Evolutionary conservation across 129 eudicot species (phyloP), one percentile per base, ranked within the genome.

Genomic region (Ambrosia trifida): DNA sequence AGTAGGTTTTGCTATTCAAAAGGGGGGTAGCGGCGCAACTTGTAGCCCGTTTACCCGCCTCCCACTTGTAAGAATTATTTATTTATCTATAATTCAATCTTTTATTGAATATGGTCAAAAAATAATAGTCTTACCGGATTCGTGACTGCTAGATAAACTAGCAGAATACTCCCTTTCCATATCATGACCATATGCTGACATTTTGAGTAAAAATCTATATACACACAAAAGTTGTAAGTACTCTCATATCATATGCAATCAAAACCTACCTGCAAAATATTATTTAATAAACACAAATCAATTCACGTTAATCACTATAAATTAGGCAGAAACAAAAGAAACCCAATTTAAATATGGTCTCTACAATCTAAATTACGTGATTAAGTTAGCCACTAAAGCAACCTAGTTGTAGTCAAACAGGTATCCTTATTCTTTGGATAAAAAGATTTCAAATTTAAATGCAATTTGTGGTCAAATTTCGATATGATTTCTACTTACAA

Each of bases 141-240:
- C 90, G 38, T 72, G 77, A 50, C 85, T 64, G 60, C 86, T 79
- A 4, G 81, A 73, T 68, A 85, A 68, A 46, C 83, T 76, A 54
- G 78, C 76, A 31, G 90, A 79, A 53, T 68, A 50, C 45, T 66
- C 85, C 58, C 72, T 73, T 68, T 85, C 87, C 79, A 80, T 69
- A 41, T 73, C 80, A 79, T 79, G 79, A 17, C 78, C 87, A 52
- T 79, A 82, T 3, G 81, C 81, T 16, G 86, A 79, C 87, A 82
- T 82, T 63, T 8, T 47, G n/a, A 62, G 11, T 56, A 11, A 11
- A 68, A n/a, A 47, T 68, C 31, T 68, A 16, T 31, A 6, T 31
- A n/a, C 4, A 47, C n/a, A 33, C 17, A 7, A 18, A 18, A 9
- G 4, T 28, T 57, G 5, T 10, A 9, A 57, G 35, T 20, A 19